Evolutionary conservation across 495 filamentous ascomycete genomes (phyloP).

Genomic region (Lichenothelia convexa): DNA sequence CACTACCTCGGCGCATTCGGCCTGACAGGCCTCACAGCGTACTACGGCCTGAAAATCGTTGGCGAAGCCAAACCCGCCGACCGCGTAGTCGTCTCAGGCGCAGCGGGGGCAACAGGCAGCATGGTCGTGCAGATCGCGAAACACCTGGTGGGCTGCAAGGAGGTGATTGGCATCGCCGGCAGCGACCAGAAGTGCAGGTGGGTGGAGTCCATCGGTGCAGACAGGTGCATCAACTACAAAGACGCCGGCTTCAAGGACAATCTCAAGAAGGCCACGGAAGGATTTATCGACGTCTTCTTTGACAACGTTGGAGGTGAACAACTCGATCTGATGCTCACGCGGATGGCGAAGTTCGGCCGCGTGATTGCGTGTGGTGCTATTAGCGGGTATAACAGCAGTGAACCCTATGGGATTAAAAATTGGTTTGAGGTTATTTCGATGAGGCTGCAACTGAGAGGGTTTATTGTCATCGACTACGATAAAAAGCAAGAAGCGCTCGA

Average conservation of each 20-base stretch:
- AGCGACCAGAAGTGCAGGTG: conserved; percentile 46
- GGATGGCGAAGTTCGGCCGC: conserved; percentile 27
- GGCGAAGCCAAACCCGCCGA: too few species aligned
- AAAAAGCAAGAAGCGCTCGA: too few species aligned
- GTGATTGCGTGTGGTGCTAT: conserved; percentile 38
- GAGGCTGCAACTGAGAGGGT: too few species aligned
- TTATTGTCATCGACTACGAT: too few species aligned
- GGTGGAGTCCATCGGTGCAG: conserved; percentile 43
- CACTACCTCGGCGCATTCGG: conserved; percentile 34
- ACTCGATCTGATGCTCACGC: conserved; percentile 31
- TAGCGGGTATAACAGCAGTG: conserved; percentile 36
- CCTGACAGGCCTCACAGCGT: conserved; percentile 31
- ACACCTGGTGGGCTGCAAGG: conserved; percentile 33
- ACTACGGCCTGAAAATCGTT: conserved; percentile 6
- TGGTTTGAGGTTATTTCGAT: too few species aligned
- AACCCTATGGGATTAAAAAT: too few species aligned
- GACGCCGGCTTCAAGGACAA: conserved; percentile 33
- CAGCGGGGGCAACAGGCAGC: conserved; percentile 51
- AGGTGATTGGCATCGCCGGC: conserved; percentile 44
- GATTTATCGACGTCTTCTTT: conserved; percentile 39
- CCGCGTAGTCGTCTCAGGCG: too few species aligned
- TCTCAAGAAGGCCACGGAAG: conserved; percentile 32
- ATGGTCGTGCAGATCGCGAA: conserved; percentile 44
- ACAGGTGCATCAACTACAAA: conserved; percentile 54
- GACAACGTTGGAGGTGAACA: conserved; percentile 39